Conservation (phyloP, 1,284 basidiomycete genomes). For the Ceratobasidium papillatum region DNA sequence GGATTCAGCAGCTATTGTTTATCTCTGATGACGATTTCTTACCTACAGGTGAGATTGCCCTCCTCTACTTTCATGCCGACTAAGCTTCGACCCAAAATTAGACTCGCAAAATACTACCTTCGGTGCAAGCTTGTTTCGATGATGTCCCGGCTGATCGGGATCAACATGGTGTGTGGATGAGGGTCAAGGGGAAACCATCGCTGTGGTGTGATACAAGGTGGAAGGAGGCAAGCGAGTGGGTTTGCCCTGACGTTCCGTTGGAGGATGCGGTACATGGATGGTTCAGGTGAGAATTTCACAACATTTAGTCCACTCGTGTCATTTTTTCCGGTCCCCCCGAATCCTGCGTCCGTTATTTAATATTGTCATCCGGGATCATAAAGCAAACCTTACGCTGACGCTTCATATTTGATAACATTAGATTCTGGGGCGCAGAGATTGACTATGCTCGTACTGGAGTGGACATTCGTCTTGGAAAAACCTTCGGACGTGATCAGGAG, state of each 20-base stretch:
- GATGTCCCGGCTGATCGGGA: constrained; percentile 44
- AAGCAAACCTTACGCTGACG: background rate
- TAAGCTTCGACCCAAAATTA: constrained; percentile 45
- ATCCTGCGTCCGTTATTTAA: background rate
- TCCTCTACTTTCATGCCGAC: background rate
- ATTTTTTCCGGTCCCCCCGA: no score
- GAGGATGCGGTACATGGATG: constrained; percentile 54
- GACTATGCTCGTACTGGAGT: constrained; percentile 39
- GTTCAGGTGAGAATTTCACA: constrained; percentile 63
- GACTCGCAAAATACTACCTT: constrained; percentile 59
- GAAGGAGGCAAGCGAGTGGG: constrained; percentile 52
- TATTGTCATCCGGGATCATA: background rate
- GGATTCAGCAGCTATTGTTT: constrained; percentile 68
- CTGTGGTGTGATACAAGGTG: constrained; percentile 53
- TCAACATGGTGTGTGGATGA: constrained; percentile 55
- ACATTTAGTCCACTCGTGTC: no score
- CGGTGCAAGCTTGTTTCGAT: constrained; percentile 58
- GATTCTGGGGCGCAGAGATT: constrained; percentile 36
- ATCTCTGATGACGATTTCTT: constrained; percentile 65
- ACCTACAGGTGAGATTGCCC: constrained; percentile 59
- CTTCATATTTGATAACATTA: background rate
- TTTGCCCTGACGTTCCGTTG: constrained; percentile 46
- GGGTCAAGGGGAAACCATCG: constrained; percentile 46
- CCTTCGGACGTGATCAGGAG: constrained; percentile 27
- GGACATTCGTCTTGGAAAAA: constrained; percentile 31